Conservation (phyloP, 768 basidiomycete species). For the Paxillus involutus region DNA sequence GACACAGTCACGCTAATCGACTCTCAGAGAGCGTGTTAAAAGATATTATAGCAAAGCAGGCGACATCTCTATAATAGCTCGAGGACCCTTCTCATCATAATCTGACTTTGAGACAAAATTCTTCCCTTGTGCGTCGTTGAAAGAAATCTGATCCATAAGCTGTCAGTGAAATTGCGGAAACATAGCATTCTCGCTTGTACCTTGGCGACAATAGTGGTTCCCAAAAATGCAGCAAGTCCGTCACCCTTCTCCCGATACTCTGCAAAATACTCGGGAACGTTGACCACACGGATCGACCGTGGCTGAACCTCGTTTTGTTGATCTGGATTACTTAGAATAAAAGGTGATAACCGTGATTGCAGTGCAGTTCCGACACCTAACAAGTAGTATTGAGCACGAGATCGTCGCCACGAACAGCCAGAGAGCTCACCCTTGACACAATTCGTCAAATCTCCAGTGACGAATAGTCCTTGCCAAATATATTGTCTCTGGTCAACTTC, state of each 20-base stretch:
- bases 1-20: too few species aligned
- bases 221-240: conserved; percentile 77
- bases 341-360: conserved; percentile 68
- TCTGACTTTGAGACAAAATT: conserved; percentile 81
- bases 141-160: conserved; percentile 54
- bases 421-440: conserved; percentile 63
- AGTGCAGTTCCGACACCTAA: conserved; percentile 66
- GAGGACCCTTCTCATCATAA: conserved; percentile 71
- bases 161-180: conserved; percentile 2
- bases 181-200: conserved; percentile 35
- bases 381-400: neutral
- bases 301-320: conserved; percentile 72
- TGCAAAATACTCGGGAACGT: conserved; percentile 86
- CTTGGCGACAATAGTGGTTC: conserved; percentile 83
- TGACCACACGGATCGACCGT: conserved; percentile 58
- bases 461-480: conserved; percentile 77
- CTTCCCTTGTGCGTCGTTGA: conserved; percentile 63
- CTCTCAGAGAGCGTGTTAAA: neutral
- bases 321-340: conserved; percentile 58
- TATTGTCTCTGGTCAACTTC: conserved; percentile 69
- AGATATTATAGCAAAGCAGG: conserved; percentile 59
- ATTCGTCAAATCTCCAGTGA: conserved; percentile 75
- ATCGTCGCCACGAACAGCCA: neutral
- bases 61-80: conserved; percentile 74
- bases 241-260: conserved; percentile 88